Base-by-base conservation (phyloP, 164 flowering plant species). In the Magnolia kwangsiensis region DNA sequence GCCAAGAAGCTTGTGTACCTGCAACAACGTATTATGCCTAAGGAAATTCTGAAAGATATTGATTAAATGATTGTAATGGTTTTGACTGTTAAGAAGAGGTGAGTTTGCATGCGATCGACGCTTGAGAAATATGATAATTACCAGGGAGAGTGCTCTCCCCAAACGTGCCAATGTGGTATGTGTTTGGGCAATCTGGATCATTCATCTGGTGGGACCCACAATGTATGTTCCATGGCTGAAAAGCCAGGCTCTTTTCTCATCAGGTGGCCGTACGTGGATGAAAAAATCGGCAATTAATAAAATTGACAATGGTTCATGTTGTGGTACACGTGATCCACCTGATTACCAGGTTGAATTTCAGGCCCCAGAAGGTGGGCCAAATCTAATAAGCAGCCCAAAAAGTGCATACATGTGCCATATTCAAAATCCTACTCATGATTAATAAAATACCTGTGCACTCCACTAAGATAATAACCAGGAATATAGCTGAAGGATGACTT, bases 1-100 rank as follows among this genome's bases (percentile, higher is more conserved):
- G 89, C 99, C 86, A 90, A 74, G 63, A 90, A 78, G 88, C 98
- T 94, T 78, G 82, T 87, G 85, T 90, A 92, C 89, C 99, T 96
- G 87, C 86, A 88, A 78, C 23, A 83, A 74, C 69, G 74, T 31
- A 55, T 27, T 24, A 64, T 63, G 31, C 20, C 68, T 65, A 74
- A 74, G 55, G 20, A 74, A 63, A 8, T 31, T 11, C 18, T 19
- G 27, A 19, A 7, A 9, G 5, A 49, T 16, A 20, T 45, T 23
- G 29, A n/a, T 64, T n/a, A 14, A 74, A 63, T 14, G 37, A 61
- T 14, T 31, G n/a, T 2, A 63, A 1, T 10, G 24, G 19, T 49
- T 8, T 58, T 50, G 49, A n/a, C 29, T 27, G 18, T 27, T 20
- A 64, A 19, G 24, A 21, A 29, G 19, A 55, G 61, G 61, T 27